These are phyloP conservation scores for Xanthoconium separans DNA, from an alignment of 1,284 basidiomycete species.

Conservation along the genomic window DNA sequence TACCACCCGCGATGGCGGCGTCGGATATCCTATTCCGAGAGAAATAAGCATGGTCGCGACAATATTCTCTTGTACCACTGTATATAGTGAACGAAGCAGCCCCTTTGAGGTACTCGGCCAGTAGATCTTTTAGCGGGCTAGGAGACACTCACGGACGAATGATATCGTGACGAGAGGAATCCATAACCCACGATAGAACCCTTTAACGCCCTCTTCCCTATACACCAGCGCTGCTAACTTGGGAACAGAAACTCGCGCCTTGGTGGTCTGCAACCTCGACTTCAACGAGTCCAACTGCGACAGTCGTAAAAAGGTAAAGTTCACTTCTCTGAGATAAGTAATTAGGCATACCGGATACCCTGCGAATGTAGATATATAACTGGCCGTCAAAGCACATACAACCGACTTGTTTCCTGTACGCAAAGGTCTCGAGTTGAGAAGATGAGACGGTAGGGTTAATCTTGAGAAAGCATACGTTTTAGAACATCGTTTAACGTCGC, in stretches of 20 bases:
- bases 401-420: constrained; percentile 73
- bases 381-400: constrained; percentile 78
- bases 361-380: constrained; percentile 79
- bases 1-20: constrained; percentile 72
- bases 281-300: constrained; percentile 84
- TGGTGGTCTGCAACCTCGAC: constrained; percentile 85
- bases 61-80: constrained; percentile 82
- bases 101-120: constrained; percentile 42
- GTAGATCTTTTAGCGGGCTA: constrained; percentile 3
- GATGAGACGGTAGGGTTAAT: constrained; percentile 2
- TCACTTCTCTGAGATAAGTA: constrained; percentile 13
- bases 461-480: constrained; percentile 48
- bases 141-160: constrained; percentile 76
- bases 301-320: constrained; percentile 4
- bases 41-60: constrained; percentile 62
- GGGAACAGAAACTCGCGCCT: constrained; percentile 72
- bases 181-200: constrained; percentile 89
- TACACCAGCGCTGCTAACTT: constrained; percentile 75
- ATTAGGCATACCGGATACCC: constrained; percentile 68
- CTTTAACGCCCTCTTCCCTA: constrained; percentile 87
- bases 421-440: constrained; percentile 6
- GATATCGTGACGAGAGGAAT: constrained; percentile 96
- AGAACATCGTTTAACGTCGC: constrained; percentile 63
- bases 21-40: constrained; percentile 60
- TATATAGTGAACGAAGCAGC: constrained; percentile 94